Evolutionary conservation across 805 yeast species (phyloP).

Genomic region (Starmerella vaccinii): DNA sequence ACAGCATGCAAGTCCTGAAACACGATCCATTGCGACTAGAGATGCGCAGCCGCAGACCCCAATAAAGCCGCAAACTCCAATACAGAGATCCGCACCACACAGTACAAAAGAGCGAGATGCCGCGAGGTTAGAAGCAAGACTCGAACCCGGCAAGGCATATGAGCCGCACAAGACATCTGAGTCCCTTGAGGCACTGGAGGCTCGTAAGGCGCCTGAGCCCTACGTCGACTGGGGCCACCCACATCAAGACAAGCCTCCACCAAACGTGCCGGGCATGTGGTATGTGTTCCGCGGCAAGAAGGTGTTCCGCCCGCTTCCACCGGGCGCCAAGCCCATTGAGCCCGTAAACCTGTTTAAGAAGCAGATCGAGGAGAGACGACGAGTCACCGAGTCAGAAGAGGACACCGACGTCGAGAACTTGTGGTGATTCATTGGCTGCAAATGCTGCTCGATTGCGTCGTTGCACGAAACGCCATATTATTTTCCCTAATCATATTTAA

Average conservation of each 20-base stretch:
- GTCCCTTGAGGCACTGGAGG: no score
- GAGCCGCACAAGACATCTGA: not conserved
- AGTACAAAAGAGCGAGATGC: no score
- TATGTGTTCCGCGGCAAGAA: slow-evolving; percentile 33
- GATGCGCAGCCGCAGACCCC: no score
- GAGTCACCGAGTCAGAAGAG: slow-evolving; percentile 14
- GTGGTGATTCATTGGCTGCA: not conserved
- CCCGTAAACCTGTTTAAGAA: slow-evolving; percentile 23
- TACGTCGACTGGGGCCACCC: slow-evolving; percentile 14
- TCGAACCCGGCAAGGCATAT: no score
- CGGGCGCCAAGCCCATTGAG: slow-evolving; percentile 22
- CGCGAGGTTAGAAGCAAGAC: no score
- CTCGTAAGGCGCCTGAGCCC: not conserved
- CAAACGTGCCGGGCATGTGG: slow-evolving; percentile 32
- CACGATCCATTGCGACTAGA: not conserved
- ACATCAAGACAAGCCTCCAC: slow-evolving; percentile 21
- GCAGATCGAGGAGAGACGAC: slow-evolving; percentile 1
- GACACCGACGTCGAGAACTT: slow-evolving; percentile 17
- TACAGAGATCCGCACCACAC: no score
- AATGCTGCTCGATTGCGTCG: no score
- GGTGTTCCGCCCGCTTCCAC: slow-evolving; percentile 31
- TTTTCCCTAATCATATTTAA: not conserved
- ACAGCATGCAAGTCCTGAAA: not conserved
- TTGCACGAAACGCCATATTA: no score
- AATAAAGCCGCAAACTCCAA: no score